phyloP scores from a whole-genome alignment of 345 rosid species.

The Eucalyptus curtisii region DNA sequence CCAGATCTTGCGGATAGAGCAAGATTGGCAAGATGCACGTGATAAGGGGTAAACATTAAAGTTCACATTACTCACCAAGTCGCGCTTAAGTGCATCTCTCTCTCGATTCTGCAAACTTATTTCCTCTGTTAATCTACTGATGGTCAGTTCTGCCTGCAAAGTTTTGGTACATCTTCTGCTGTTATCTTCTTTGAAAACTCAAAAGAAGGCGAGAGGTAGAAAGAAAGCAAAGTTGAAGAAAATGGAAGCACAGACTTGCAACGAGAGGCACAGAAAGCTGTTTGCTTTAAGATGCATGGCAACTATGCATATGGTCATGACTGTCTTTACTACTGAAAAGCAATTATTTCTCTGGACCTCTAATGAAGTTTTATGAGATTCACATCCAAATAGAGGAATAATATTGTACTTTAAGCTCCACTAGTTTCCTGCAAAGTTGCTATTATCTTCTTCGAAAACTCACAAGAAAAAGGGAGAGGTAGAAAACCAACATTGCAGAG shows the following conservation, averaged over 20 bases:
- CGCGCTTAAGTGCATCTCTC: constrained; percentile 20
- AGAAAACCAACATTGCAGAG: not conserved
- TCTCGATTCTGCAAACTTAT: constrained; percentile 9
- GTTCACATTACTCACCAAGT: constrained; percentile 15
- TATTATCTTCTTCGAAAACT: not conserved
- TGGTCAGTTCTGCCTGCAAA: constrained; percentile 34
- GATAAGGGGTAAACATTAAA: not conserved
- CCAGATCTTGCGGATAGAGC: not conserved
- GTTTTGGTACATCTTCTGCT: not conserved
- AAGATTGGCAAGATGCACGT: not conserved
- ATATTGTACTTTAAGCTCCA: not conserved
- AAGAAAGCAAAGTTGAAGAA: not conserved
- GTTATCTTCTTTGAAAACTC: not conserved
- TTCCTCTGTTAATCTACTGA: constrained; percentile 26
- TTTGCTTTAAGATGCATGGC: not conserved
- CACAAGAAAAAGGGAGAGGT: not conserved
- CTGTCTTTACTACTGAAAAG: not conserved
- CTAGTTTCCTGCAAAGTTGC: not conserved
- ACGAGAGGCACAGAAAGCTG: not conserved
- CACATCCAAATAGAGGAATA: not conserved
- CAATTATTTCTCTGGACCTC: not conserved
- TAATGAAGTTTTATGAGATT: not conserved
- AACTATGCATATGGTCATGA: not conserved
- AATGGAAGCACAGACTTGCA: not conserved
- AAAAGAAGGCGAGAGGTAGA: not conserved